Evolutionary conservation across 2,329 filamentous ascomycete species (phyloP).

Genomic region (Didymella exigua): DNA sequence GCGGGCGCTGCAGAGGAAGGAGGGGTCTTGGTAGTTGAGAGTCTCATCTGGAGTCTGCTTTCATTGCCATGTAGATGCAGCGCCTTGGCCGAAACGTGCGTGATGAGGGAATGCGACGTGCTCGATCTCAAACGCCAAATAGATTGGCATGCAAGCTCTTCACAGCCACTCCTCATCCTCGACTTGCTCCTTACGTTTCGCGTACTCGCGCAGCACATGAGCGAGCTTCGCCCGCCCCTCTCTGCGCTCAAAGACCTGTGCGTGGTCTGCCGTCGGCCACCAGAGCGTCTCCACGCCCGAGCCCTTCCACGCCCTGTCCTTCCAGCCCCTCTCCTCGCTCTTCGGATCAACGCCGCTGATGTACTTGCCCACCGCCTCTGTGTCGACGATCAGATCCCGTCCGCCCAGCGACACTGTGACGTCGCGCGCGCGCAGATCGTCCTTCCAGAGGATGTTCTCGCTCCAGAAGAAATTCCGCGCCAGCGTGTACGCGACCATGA

Average conservation of each 20-base stretch:
- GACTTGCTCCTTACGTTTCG: constrained; percentile 15
- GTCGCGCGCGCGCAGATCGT: constrained; percentile 59
- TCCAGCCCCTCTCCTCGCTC: constrained; percentile 37
- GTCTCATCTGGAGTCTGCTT: too few species aligned
- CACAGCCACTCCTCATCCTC: constrained; percentile 9
- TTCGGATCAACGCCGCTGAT: constrained; percentile 51
- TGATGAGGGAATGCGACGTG: constrained; percentile 7
- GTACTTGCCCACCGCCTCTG: constrained; percentile 63
- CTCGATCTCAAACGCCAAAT: not conserved
- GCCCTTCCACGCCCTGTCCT: constrained; percentile 45
- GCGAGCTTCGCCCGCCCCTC: constrained; percentile 34
- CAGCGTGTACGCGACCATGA: constrained; percentile 68
- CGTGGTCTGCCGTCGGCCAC: constrained; percentile 68
- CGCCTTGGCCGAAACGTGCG: constrained; percentile 3
- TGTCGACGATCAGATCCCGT: constrained; percentile 69
- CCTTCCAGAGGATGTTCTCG: constrained; percentile 72
- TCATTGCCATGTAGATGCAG: not conserved
- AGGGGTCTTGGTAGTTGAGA: constrained; percentile 20
- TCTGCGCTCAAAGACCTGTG: constrained; percentile 54
- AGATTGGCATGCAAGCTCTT: too few species aligned
- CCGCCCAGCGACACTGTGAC: constrained; percentile 66
- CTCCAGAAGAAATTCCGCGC: constrained; percentile 73
- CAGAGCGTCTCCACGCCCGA: constrained; percentile 63
- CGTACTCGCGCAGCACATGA: constrained; percentile 36
- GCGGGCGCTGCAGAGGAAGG: constrained; percentile 28